Percentiles rank a stretch among this genome's conserved stretches.
phyloP scores from a whole-genome alignment of 176 grass and related monocot species.

The Zizania latifolia region DNA sequence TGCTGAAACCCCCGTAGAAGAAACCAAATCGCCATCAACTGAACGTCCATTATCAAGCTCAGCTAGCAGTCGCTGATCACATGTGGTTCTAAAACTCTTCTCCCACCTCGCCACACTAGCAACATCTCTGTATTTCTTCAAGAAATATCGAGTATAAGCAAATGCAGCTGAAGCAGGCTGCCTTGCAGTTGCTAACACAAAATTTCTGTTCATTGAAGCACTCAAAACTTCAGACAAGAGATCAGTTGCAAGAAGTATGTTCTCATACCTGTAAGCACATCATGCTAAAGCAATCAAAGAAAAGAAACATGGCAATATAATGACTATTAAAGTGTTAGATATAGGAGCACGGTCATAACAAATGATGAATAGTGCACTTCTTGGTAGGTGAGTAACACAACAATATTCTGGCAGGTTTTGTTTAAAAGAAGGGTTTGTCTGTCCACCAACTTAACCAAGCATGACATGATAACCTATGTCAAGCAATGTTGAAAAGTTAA shows the following conservation, averaged over 20 bases:
- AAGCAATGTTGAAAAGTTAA: background rate
- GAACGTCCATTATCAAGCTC: constrained; percentile 83
- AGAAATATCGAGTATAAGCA: constrained; percentile 76
- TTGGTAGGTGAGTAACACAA: background rate
- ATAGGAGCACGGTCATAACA: background rate
- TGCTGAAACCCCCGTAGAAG: constrained; percentile 42
- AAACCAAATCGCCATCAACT: constrained; percentile 67
- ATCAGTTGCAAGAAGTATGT: constrained; percentile 70
- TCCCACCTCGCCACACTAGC: constrained; percentile 77
- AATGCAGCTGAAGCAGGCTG: constrained; percentile 53
- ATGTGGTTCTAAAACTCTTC: constrained; percentile 63
- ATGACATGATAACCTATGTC: background rate
- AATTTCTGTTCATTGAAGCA: constrained; percentile 60
- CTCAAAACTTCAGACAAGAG: constrained; percentile 78
- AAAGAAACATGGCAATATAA: background rate
- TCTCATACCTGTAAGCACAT: constrained; percentile 57
- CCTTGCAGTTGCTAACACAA: constrained; percentile 49
- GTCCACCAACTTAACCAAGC: background rate
- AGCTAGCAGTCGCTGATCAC: constrained; percentile 78
- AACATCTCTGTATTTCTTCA: constrained; percentile 88
- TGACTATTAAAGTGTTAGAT: background rate
- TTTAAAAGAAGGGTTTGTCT: background rate
- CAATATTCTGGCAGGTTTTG: background rate
- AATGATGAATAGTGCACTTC: background rate
- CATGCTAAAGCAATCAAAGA: background rate